Conservation (phyloP, 495 filamentous ascomycete genomes). For the Penicillium maclennaniae region DNA sequence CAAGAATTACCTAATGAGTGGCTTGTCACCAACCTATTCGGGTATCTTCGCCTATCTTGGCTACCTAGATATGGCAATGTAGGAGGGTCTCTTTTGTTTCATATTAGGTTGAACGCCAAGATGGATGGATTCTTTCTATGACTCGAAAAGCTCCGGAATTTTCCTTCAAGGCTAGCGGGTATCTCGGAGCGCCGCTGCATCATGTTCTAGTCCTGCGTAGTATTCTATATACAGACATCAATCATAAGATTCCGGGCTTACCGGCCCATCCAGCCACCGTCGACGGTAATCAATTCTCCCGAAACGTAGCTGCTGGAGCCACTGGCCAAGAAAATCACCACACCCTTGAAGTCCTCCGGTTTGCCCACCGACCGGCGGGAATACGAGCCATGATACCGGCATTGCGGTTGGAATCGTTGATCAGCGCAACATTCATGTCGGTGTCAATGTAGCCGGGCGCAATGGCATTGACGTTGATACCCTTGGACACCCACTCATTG, state of each 20-base stretch:
- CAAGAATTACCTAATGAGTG: background rate
- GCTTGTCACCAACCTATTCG: background rate
- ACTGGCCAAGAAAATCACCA: constrained; percentile 73
- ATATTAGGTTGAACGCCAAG: background rate
- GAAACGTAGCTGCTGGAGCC: constrained; percentile 74
- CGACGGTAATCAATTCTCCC: constrained; percentile 76
- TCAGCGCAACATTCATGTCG: constrained; percentile 85
- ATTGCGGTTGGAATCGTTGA: constrained; percentile 65
- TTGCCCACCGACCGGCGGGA: constrained; percentile 78
- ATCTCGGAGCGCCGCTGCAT: background rate
- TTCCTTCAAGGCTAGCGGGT: background rate
- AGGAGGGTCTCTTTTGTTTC: background rate
- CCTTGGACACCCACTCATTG: constrained; percentile 79
- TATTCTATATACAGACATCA: constrained; percentile 1
- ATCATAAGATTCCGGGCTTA: constrained; percentile 30
- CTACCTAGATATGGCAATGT: background rate
- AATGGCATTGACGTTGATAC: constrained; percentile 77
- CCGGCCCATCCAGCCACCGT: constrained; percentile 93
- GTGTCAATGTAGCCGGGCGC: constrained; percentile 83
- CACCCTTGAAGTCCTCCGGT: constrained; percentile 88
- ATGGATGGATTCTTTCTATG: background rate
- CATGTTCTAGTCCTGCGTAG: background rate
- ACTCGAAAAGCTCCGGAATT: background rate
- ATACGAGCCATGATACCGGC: constrained; percentile 76
- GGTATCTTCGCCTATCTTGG: background rate